Evolutionary conservation across 2,329 filamentous ascomycete genomes (phyloP).

Genomic region (Hypoxylon sp.): DNA sequence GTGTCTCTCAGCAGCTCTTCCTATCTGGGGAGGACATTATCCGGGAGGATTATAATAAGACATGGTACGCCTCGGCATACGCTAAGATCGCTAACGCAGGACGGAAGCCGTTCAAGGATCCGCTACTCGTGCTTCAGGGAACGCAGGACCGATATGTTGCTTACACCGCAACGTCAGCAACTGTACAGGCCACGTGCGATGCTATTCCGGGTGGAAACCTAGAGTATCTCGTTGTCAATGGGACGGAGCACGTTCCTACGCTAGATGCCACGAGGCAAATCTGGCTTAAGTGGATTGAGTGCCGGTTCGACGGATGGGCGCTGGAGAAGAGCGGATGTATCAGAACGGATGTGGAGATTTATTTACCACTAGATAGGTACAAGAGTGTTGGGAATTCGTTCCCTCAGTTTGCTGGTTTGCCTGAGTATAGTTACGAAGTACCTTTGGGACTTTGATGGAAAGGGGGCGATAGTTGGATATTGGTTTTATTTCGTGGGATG

Average conservation of each 20-base stretch:
- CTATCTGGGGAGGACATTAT: slow-evolving; percentile 26
- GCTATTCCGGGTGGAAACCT: slow-evolving; percentile 6
- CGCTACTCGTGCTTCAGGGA: slow-evolving; percentile 56
- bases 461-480: neutral
- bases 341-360: slow-evolving; percentile 35
- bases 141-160: slow-evolving; percentile 44
- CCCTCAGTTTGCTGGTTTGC: slow-evolving; percentile 40
- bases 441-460: slow-evolving; percentile 37
- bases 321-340: slow-evolving; percentile 31
- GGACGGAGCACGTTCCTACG: slow-evolving; percentile 41
- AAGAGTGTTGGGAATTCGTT: slow-evolving; percentile 38
- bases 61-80: slow-evolving; percentile 44
- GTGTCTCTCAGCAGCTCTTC: slow-evolving; percentile 37
- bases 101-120: slow-evolving; percentile 52
- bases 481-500: neutral
- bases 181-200: slow-evolving; percentile 34
- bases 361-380: slow-evolving; percentile 36
- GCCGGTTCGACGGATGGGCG: slow-evolving; percentile 38
- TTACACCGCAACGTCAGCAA: slow-evolving; percentile 29
- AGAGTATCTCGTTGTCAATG: slow-evolving; percentile 44
- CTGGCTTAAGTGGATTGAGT: slow-evolving; percentile 47
- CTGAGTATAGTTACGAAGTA: slow-evolving; percentile 38
- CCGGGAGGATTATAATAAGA: slow-evolving; percentile 41
- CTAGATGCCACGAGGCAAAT: slow-evolving; percentile 41
- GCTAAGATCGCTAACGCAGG: slow-evolving; percentile 49